These are phyloP conservation scores for Carex cristatella DNA, from an alignment of 176 grass and related monocot species.

Conservation along the genomic window DNA sequence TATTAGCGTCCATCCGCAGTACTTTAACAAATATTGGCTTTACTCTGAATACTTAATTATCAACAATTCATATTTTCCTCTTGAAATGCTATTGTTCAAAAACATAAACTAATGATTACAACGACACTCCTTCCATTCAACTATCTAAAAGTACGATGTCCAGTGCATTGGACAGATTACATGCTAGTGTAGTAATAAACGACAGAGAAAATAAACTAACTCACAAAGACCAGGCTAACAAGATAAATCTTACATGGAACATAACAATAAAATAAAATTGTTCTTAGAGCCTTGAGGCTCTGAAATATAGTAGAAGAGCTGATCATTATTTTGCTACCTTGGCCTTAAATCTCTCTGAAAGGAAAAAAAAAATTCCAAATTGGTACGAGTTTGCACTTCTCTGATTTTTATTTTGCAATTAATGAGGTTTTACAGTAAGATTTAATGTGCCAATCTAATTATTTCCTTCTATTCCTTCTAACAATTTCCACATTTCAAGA, in stretches of 20 bases:
- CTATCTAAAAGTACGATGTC: too few relatives aligned
- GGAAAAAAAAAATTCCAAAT: not conserved
- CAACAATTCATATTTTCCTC: too few relatives aligned
- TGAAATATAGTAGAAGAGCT: not conserved
- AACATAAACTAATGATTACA: too few relatives aligned
- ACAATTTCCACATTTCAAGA: not conserved
- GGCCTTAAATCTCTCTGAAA: slow-evolving; percentile 73
- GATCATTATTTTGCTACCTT: slow-evolving; percentile 18
- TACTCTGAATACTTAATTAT: too few relatives aligned
- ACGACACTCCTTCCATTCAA: too few relatives aligned
- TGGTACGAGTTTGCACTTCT: not conserved
- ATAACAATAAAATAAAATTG: not conserved
- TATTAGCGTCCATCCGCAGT: too few relatives aligned
- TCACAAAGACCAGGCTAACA: not conserved
- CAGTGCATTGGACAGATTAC: too few relatives aligned
- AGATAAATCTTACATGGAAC: not conserved
- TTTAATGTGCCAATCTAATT: not conserved
- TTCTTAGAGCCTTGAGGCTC: not conserved
- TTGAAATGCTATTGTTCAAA: too few relatives aligned
- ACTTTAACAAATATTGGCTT: too few relatives aligned
- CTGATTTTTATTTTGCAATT: not conserved
- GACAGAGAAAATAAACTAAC: not conserved
- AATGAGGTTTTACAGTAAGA: not conserved
- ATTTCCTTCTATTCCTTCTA: not conserved
- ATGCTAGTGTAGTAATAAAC: not conserved